Evolutionary conservation across 208 protist species (phyloP), one percentile per base, ranked within the genome.

Genomic region (Zelonia costaricensis): DNA sequence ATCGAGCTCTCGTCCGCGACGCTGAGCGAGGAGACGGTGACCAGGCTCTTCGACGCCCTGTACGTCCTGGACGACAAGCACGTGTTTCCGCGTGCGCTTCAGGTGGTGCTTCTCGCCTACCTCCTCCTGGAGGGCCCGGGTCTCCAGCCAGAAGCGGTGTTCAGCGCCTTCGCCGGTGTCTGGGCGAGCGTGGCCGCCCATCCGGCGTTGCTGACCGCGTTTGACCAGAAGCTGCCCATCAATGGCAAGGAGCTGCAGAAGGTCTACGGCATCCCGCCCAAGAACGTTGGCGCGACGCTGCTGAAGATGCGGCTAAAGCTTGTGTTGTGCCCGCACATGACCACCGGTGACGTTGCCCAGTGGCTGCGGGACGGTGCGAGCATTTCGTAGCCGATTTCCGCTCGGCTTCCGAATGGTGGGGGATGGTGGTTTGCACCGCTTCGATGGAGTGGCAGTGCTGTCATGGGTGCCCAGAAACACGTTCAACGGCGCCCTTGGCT

Each of bases 191-290:
- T 95, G 31, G 67, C 58, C 5, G 59, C 43, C 18, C 69, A 85
- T 13, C 69, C 80, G 9, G 60, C 67, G 27, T 52, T 95, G 42
- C 55, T 92, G 0, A 40, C 54, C 44, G 76, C 80, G 18, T 76
- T 82, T 30, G 51, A 78, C 10, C 33, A 80, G 12, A 58, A 62
- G 20, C 57, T 92, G 18, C 89, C 80, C 9, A 52, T 95, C 12
- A 89, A 80, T 31, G 89, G 89, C 13, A 84, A 82, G 44, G 81
- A 90, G 27, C 62, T 95, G 25, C 64, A 71, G 38, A 77, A 63
- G 20, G 51, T 76, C 10, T 67, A 79, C 23, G 61, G 68, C 0
- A 56, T 95, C 35, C 42, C 69, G 3, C 61, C 78, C 15, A 82
- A 63, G 31, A 56, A 83, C 13, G 79, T 92, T 52, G 83, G 86